Percentiles rank a stretch among this genome's conserved stretches.
Conservation (phyloP, 2,329 filamentous ascomycete genomes). For the Sclerotinia sclerotiorum region DNA sequence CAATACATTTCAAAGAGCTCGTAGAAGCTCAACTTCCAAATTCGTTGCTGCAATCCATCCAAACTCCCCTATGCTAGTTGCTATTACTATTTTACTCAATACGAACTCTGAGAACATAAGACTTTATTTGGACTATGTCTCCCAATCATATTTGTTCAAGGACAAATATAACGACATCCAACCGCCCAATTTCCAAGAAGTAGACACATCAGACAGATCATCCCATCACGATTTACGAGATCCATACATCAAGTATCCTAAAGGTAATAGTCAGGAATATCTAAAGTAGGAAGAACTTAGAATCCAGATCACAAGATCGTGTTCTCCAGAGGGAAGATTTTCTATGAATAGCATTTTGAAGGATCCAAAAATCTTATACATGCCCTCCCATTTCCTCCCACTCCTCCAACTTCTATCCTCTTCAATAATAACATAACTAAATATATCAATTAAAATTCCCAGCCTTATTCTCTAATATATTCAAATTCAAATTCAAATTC, state of each 20-base stretch:
- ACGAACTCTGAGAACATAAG: background rate
- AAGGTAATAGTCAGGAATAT: constrained; percentile 15
- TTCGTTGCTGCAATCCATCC: too few species aligned
- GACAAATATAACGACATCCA: background rate
- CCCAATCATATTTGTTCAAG: background rate
- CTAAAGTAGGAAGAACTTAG: constrained; percentile 19
- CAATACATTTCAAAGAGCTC: background rate
- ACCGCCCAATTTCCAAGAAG: background rate
- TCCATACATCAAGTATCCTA: constrained; percentile 20
- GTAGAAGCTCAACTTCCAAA: background rate
- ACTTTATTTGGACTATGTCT: background rate
- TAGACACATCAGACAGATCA: constrained; percentile 19
- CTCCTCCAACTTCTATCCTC: too few species aligned
- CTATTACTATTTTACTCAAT: too few species aligned
- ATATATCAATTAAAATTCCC: too few species aligned
- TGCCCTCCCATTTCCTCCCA: too few species aligned
- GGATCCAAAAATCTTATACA: too few species aligned
- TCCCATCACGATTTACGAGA: constrained; percentile 24
- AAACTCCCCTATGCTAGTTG: background rate
- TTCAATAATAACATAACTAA: too few species aligned
- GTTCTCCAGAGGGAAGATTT: constrained; percentile 17
- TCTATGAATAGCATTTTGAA: constrained; percentile 24
- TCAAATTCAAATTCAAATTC: too few species aligned
- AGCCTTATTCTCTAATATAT: too few species aligned
- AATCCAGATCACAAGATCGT: constrained; percentile 4